These are phyloP conservation scores for Adansonia rubrostipa DNA, from an alignment of 441 rosid species.

Conservation along the genomic window DNA sequence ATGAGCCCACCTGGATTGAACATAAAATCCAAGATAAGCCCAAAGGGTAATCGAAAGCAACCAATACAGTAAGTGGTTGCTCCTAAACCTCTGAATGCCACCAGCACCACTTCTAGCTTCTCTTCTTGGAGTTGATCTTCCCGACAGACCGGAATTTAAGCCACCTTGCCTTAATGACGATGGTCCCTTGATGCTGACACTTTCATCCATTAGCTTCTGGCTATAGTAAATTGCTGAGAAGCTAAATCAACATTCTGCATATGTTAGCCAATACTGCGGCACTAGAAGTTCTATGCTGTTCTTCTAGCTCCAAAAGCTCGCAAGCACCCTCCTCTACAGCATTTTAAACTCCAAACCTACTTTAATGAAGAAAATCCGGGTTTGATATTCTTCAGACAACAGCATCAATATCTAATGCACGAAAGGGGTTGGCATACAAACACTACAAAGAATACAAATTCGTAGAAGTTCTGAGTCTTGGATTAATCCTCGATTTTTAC, in stretches of 20 bases:
- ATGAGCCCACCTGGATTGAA: conserved; percentile 98
- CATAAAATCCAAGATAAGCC: conserved; percentile 90
- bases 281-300: not conserved
- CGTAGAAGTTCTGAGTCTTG: not conserved
- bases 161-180: conserved; percentile 65
- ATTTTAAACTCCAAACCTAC: conserved; percentile 23
- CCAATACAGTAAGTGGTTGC: conserved; percentile 75
- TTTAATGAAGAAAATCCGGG: conserved; percentile 23
- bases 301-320: conserved; percentile 10
- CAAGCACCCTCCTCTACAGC: conserved; percentile 7
- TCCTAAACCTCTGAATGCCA: conserved; percentile 72
- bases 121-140: conserved; percentile 78
- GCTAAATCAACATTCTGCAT: conserved; percentile 26
- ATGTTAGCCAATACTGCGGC: conserved; percentile 3
- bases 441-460: not conserved
- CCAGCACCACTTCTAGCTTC: conserved; percentile 70
- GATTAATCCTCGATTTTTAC: not conserved
- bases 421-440: conserved; percentile 2
- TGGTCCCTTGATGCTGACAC: conserved; percentile 44
- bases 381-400: not conserved
- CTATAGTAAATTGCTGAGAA: conserved; percentile 26
- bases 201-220: conserved; percentile 54
- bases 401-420: not conserved
- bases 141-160: conserved; percentile 66
- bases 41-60: conserved; percentile 87